Evolutionary conservation across 2,329 filamentous ascomycete genomes (phyloP), one percentile per base, ranked within the genome.

Genomic region (Purpureocillium lavendulum): DNA sequence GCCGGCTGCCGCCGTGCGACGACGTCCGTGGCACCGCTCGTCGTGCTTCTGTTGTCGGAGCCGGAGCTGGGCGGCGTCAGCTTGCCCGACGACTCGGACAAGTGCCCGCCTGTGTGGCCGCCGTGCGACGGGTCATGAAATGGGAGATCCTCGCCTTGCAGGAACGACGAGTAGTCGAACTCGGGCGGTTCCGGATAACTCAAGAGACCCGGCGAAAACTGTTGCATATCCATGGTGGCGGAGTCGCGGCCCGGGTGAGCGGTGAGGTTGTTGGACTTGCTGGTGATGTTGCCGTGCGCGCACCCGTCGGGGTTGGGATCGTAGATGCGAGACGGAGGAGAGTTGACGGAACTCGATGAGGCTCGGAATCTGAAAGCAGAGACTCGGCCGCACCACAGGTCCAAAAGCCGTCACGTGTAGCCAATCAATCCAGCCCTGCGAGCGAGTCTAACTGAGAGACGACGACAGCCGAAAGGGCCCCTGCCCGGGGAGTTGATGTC

Each of bases 101-200:
- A 26, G 21, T 26, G 21, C 21, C 21, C 21, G 21, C 21, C 21
- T 5, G 21, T 6, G 21, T 26, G 21, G 21, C 21, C 21, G 7
- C 39, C 46, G 15, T 30, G 39, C 17, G 36, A 30, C n/a, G 45
- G 40, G n/a, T 40, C 49, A 13, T 51, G 42, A 18, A 57, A 51
- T n/a, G 33, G 40, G 30, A 52, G 42, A n/a, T 47, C 43, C 2
- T 55, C 55, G 21, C 41, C 21, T 28, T 61, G 55, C 17, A 69
- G 53, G 39, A 66, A 67, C 33, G 54, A 54, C 8, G 50, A 52
- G 33, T 66, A 66, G 49, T 66, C 64, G 34, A 66, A 65, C 12
- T 62, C 50, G 5, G 50, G 31, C n/a, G 55, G 50, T 5, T 54
- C 54, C 7, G 50, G 42, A 37, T 59, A 55, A 21, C 51, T 42